A percentile compares a stretch with the other conserved stretches of the same genome.
phyloP scores from a whole-genome alignment of 495 filamentous ascomycete species.

The Tricharina praecox region DNA sequence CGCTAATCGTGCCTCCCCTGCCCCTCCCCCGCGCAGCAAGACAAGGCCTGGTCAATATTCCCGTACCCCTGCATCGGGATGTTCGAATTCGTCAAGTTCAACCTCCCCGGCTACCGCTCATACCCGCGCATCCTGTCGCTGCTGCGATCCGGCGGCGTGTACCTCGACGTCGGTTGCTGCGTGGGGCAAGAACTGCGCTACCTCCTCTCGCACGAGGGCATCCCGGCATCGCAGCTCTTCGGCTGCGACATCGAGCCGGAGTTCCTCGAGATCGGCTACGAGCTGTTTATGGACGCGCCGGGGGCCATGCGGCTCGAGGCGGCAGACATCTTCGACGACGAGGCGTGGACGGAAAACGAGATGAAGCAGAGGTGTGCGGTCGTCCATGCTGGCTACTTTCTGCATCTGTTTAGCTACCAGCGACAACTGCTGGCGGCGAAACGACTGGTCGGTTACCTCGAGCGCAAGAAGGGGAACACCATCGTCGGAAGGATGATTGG shows the following conservation, averaged over 20 bases:
- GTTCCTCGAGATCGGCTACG: slow-evolving; percentile 37
- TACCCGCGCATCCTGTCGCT: slow-evolving; percentile 19
- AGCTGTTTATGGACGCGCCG: slow-evolving; percentile 33
- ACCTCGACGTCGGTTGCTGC: slow-evolving; percentile 38
- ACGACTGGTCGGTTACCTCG: slow-evolving; percentile 33
- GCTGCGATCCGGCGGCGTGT: slow-evolving; percentile 8
- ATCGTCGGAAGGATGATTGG: slow-evolving; percentile 37
- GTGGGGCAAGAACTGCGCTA: slow-evolving; percentile 38
- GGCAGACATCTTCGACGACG: slow-evolving; percentile 36
- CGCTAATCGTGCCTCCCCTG: too few species aligned
- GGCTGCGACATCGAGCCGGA: slow-evolving; percentile 35
- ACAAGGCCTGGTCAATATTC: slow-evolving; percentile 27
- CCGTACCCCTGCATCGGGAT: slow-evolving; percentile 32
- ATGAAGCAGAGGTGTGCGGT: slow-evolving; percentile 37
- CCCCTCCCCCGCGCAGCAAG: neutral
- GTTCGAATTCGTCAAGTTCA: slow-evolving; percentile 30
- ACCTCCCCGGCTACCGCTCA: slow-evolving; percentile 19
- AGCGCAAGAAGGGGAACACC: slow-evolving; percentile 30
- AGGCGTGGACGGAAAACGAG: slow-evolving; percentile 23
- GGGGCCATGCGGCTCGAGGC: slow-evolving; percentile 28
- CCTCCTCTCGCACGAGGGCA: slow-evolving; percentile 32
- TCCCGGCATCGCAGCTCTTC: slow-evolving; percentile 28
- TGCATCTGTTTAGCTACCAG: slow-evolving; percentile 43
- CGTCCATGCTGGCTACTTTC: slow-evolving; percentile 37
- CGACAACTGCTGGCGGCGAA: slow-evolving; percentile 36